phyloP scores from a whole-genome alignment of 2,329 filamentous ascomycete genomes.

The Colletotrichum abscissum region DNA sequence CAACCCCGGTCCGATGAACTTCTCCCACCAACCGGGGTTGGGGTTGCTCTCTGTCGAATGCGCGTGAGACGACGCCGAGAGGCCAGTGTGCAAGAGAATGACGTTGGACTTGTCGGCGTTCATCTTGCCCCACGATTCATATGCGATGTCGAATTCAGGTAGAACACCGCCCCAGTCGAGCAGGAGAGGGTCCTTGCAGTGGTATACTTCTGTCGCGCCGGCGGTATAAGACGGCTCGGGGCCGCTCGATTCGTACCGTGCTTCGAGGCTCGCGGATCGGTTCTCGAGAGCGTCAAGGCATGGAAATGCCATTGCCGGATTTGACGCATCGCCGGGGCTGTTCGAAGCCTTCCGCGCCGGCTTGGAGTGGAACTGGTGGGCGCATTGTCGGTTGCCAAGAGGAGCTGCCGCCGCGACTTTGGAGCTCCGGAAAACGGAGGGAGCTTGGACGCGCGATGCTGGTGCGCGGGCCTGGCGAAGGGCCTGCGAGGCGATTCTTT shows the following conservation, averaged over 20 bases:
- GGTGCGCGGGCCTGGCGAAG: conserved; percentile 32
- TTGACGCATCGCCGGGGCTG: conserved; percentile 65
- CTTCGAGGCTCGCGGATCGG: conserved; percentile 79
- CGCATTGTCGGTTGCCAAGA: conserved; percentile 14
- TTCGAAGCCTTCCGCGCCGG: conserved; percentile 27
- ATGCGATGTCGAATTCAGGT: conserved; percentile 88
- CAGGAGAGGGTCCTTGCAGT: conserved; percentile 78
- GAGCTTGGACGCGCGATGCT: conserved; percentile 4
- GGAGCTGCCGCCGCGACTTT: neutral
- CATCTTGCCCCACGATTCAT: conserved; percentile 89
- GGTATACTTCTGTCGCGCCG: conserved; percentile 83
- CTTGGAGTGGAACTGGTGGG: conserved; percentile 33
- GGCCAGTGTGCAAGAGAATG: conserved; percentile 90
- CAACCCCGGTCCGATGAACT: conserved; percentile 90
- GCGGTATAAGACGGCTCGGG: conserved; percentile 96
- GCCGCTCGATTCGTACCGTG: conserved; percentile 76
- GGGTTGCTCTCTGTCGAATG: conserved; percentile 90
- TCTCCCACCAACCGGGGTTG: conserved; percentile 98
- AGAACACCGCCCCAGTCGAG: conserved; percentile 97
- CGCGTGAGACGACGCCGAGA: conserved; percentile 97
- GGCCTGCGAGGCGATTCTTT: conserved; percentile 33
- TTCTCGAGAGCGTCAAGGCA: conserved; percentile 88
- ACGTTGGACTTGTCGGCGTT: conserved; percentile 87
- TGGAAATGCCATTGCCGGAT: conserved; percentile 89
- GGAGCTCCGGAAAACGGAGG: conserved; percentile 21